Percentiles rank a stretch among this genome's conserved stretches.
Conservation (phyloP, 169 alveolate genomes). For the Plasmodium gonderi region DNA sequence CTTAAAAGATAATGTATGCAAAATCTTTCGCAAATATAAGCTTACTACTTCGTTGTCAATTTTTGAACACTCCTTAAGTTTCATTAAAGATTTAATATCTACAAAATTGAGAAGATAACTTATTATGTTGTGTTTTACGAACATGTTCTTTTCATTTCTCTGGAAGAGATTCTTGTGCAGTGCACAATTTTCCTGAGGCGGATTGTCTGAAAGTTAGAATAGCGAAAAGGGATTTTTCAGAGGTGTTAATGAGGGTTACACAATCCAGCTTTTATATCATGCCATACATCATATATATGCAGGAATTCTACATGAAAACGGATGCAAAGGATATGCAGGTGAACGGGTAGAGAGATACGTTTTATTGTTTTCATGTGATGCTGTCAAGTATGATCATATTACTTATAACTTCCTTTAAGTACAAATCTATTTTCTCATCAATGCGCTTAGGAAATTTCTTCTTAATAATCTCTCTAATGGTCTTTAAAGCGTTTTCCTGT, state of each 20-base stretch:
- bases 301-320: no score
- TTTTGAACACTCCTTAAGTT: conserved; percentile 75
- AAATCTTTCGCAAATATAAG: conserved; percentile 77
- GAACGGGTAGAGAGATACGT: no score
- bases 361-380: no score
- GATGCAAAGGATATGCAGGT: no score
- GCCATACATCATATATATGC: no score
- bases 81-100: conserved; percentile 60
- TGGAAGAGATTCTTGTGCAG: conserved; percentile 35
- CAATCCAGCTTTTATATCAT: no score
- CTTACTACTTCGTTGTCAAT: conserved; percentile 75
- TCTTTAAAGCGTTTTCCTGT: conserved; percentile 18
- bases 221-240: not conserved
- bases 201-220: conserved; percentile 8
- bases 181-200: conserved; percentile 62
- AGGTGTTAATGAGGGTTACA: not conserved
- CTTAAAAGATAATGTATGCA: conserved; percentile 78
- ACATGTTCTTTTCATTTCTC: conserved; percentile 23
- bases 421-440: conserved; percentile 29
- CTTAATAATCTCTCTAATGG: conserved; percentile 33
- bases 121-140: conserved; percentile 62
- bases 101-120: conserved; percentile 59
- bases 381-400: not conserved
- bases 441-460: conserved; percentile 36
- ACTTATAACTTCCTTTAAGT: conserved; percentile 61